A percentile compares a stretch with the other conserved stretches of the same genome.
Evolutionary conservation across 2,329 filamentous ascomycete species (phyloP).

Genomic region (Thermoascus crustaceus): DNA sequence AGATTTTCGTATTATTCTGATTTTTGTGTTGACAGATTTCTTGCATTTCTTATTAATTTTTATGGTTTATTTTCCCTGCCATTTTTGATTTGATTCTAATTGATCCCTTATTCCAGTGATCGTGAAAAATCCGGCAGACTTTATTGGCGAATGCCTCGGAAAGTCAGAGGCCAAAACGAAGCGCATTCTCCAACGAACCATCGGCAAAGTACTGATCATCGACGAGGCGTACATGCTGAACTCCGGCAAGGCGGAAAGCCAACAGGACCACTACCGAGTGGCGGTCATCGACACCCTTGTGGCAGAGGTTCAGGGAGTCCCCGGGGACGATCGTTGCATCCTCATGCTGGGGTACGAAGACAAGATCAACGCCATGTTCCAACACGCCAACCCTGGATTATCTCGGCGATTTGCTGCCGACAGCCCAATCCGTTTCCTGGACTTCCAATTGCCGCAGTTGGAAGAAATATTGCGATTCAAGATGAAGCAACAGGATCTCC

Average conservation of each 20-base stretch:
- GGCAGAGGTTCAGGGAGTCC: slow-evolving; percentile 3
- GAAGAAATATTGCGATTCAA: slow-evolving; percentile 12
- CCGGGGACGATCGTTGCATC: slow-evolving; percentile 9
- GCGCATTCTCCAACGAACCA: slow-evolving; percentile 6
- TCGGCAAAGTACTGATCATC: slow-evolving; percentile 11
- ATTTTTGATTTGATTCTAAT: no score
- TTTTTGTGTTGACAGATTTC: no score
- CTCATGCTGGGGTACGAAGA: slow-evolving; percentile 9
- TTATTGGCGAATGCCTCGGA: slow-evolving; percentile 4
- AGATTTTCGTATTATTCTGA: no score
- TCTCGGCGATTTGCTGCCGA: slow-evolving; percentile 6
- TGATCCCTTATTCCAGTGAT: no score
- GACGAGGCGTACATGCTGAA: slow-evolving; percentile 10
- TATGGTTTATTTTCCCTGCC: no score
- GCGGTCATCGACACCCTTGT: slow-evolving; percentile 6
- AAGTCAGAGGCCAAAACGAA: slow-evolving; percentile 2
- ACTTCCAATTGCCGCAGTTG: slow-evolving; percentile 9
- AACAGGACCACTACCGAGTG: slow-evolving; percentile 1
- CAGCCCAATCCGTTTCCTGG: slow-evolving; percentile 8
- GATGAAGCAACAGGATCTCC: slow-evolving; percentile 10
- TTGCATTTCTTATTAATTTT: no score
- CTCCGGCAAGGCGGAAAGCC: not conserved
- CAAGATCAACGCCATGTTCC: slow-evolving; percentile 10
- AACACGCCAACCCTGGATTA: slow-evolving; percentile 7
- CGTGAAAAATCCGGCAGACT: slow-evolving; percentile 1